Evolutionary conservation across 1,139 yeast genomes (phyloP), one percentile per base, ranked within the genome.

Genomic region (Sugiyamaella grinbergsii): DNA sequence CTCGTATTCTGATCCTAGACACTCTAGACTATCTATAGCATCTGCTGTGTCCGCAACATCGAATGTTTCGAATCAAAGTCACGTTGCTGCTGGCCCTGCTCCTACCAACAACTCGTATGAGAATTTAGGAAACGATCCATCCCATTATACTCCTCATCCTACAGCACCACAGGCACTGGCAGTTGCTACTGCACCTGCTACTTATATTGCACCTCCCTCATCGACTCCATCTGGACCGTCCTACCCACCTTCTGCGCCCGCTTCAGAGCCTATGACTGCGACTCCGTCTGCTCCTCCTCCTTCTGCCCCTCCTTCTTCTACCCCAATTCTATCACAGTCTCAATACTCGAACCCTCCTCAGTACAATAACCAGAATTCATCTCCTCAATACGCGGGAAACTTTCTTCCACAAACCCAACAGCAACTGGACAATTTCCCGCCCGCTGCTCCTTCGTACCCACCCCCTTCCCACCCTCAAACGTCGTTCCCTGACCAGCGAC

Each of bases 1-100:
- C 4, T 15, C 47, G 7, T 32, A 43, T 13, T 15, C 47, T 2
- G 47, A 41, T 23, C 45, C 45, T 13, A 29, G 45, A 41, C 23
- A 26, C 10, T 41, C 45, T 19, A 11, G 45, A 10, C 45, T 18
- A 19, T 41, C 45, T 11, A 22, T 41, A n/a, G 29, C 28, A 5
- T 41, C 45, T 20, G 45, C 31, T 10, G 13, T n/a, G n/a, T 41
- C 45, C 6, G 26, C 13, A 26, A 41, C 19, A 4, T 41, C 45
- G 2, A 23, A 23, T 19, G 24, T 4, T 8, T 22, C 45, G 2
- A 16, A 15, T n/a, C 15, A 11, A 29, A 29, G 13, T n/a, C 7
- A 7, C 4, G 16, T 16, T n/a, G n/a, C 33, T 4, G 26, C 26
- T n/a, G 13, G 13, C 4, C 33, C 33, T n/a, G n/a, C 33, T 4